phyloP scores from a whole-genome alignment of 73 alveolate genomes.

The Durusdinium trenchii region DNA sequence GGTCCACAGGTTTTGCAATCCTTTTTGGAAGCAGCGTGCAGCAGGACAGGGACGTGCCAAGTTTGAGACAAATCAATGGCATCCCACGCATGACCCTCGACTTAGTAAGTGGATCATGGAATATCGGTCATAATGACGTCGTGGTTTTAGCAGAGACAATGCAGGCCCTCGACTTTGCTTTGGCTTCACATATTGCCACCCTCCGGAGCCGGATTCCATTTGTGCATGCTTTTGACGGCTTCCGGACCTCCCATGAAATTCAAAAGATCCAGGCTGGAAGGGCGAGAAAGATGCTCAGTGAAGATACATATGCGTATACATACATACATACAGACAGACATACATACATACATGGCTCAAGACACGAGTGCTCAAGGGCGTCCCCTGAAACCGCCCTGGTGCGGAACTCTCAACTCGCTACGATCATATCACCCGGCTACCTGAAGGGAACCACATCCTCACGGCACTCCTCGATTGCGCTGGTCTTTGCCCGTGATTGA shows the following conservation, averaged over 20 bases:
- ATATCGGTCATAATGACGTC: neutral
- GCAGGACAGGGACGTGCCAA: slow-evolving; percentile 24
- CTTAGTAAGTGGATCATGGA: neutral
- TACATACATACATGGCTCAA: too few relatives aligned
- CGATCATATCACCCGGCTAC: too few relatives aligned
- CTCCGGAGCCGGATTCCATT: slow-evolving; percentile 92
- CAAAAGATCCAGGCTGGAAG: slow-evolving; percentile 72
- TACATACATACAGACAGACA: too few relatives aligned
- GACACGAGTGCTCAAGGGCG: too few relatives aligned
- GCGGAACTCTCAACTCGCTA: too few relatives aligned
- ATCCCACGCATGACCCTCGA: too few relatives aligned
- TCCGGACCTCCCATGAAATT: slow-evolving; percentile 93
- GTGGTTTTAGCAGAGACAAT: neutral
- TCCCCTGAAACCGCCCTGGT: too few relatives aligned
- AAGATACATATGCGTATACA: neutral
- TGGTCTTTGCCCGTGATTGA: too few relatives aligned
- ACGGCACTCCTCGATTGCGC: too few relatives aligned
- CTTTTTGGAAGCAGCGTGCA: slow-evolving; percentile 90
- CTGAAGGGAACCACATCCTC: too few relatives aligned
- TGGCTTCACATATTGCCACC: slow-evolving; percentile 88
- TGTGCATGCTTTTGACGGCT: slow-evolving; percentile 92
- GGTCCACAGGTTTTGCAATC: slow-evolving; percentile 89
- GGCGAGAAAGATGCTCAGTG: too few relatives aligned
- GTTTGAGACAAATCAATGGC: too few relatives aligned
- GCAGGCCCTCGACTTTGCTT: slow-evolving; percentile 79